These are phyloP conservation scores for Mesembryanthemum crystallinum DNA, from an alignment of 148 eudicot genomes.

Conservation along the genomic window DNA sequence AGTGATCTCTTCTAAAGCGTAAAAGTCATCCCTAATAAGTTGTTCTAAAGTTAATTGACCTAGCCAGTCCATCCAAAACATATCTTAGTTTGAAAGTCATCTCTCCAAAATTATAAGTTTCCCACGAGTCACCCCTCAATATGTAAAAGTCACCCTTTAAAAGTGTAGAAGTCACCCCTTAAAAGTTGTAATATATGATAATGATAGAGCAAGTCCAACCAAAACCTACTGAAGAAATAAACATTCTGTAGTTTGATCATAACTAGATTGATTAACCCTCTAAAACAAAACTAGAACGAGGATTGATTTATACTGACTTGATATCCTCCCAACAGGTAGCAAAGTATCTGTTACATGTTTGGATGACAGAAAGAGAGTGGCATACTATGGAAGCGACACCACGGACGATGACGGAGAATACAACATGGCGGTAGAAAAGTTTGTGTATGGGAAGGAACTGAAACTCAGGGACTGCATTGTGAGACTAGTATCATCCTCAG, in stretches of 20 bases:
- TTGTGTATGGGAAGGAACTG: conserved; percentile 39
- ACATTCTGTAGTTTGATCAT: not conserved
- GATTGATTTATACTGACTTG: too few species aligned
- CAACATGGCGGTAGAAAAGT: conserved; percentile 41
- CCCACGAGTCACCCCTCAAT: not conserved
- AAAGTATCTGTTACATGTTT: conserved; percentile 69
- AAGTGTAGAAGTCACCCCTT: too few species aligned
- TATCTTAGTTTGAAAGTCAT: too few species aligned
- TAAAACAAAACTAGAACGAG: not conserved
- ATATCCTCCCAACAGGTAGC: conserved; percentile 33
- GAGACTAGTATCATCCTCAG: conserved; percentile 69
- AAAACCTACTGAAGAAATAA: not conserved
- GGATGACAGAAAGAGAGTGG: conserved; percentile 45
- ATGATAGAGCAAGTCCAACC: too few species aligned
- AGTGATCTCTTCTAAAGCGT: too few species aligned
- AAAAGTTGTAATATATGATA: too few species aligned
- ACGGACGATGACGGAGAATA: conserved; percentile 59
- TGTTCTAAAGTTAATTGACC: too few species aligned
- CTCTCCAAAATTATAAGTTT: not conserved
- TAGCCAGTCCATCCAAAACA: too few species aligned
- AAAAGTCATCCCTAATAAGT: too few species aligned
- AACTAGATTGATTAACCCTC: not conserved
- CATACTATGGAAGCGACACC: conserved; percentile 58
- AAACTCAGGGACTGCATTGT: conserved; percentile 50
- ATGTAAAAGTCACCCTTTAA: too few species aligned